These are phyloP conservation scores for Entelexis paramagnoliae DNA, from an alignment of 1,139 yeast species.

Conservation along the genomic window DNA sequence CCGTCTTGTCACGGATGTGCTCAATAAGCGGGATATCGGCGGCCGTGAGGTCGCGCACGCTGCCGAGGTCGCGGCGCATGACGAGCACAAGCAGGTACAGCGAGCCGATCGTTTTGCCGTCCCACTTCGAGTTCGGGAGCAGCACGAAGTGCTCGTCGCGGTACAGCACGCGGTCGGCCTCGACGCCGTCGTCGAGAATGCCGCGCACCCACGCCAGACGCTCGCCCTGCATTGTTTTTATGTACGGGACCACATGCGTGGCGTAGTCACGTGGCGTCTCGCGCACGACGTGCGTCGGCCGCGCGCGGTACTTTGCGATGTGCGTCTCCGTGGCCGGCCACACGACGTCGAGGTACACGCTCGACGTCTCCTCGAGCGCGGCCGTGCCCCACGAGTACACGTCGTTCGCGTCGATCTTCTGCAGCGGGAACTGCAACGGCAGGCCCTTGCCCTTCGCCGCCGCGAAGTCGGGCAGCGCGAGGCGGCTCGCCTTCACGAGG, in stretches of 20 bases:
- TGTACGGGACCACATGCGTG: conserved; percentile 59
- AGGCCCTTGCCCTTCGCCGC: conserved; percentile 23
- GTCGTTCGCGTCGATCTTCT: conserved; percentile 57
- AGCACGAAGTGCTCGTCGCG: conserved; percentile 47
- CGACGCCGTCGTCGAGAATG: conserved; percentile 72
- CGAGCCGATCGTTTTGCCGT: conserved; percentile 55
- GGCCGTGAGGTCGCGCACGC: conserved; percentile 62
- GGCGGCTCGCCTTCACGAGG: conserved; percentile 63
- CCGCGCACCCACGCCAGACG: conserved; percentile 85
- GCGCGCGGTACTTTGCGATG: conserved; percentile 58
- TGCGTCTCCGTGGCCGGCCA: conserved; percentile 89
- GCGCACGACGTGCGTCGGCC: conserved; percentile 46
- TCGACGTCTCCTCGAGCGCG: conserved; percentile 38
- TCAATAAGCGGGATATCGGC: conserved; percentile 50
- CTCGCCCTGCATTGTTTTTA: conserved; percentile 63
- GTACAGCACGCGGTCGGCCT: conserved; percentile 62
- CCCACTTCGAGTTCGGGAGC: conserved; percentile 65
- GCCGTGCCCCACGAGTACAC: conserved; percentile 74
- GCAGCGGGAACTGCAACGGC: conserved; percentile 28
- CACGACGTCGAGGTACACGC: conserved; percentile 50
- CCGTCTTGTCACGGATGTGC: conserved; percentile 39
- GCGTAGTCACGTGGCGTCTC: conserved; percentile 77
- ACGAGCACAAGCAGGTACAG: conserved; percentile 74
- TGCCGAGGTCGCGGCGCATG: conserved; percentile 47
- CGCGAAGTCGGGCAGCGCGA: conserved; percentile 42